Percentiles rank a stretch among this genome's conserved stretches.
phyloP scores from a whole-genome alignment of 768 basidiomycete species.

The Tricholoma sp. region DNA sequence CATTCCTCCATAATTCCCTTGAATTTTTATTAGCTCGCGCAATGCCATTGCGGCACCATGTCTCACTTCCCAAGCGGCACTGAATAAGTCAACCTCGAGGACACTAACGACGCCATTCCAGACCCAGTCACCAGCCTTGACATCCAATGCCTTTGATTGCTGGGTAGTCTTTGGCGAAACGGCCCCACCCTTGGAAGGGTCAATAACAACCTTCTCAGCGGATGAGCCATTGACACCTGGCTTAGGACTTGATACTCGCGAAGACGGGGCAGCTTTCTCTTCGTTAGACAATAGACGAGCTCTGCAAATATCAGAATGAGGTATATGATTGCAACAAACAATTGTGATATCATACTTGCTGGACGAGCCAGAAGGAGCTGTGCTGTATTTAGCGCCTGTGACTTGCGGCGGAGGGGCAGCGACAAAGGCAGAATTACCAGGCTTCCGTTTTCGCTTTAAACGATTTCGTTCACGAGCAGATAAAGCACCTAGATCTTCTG shows the following conservation, averaged over 20 bases:
- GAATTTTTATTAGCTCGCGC: constrained; percentile 79
- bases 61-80: constrained; percentile 86
- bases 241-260: constrained; percentile 56
- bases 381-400: constrained; percentile 55
- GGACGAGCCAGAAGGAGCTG: constrained; percentile 51
- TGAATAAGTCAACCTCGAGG: constrained; percentile 79
- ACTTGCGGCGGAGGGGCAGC: constrained; percentile 62
- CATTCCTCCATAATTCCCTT: constrained; percentile 82
- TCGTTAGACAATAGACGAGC: constrained; percentile 71
- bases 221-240: constrained; percentile 34
- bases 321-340: neutral
- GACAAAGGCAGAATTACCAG: constrained; percentile 79
- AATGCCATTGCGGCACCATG: constrained; percentile 93
- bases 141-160: constrained; percentile 73
- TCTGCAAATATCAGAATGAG: constrained; percentile 30
- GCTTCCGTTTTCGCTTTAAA: constrained; percentile 91
- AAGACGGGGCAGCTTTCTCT: constrained; percentile 41
- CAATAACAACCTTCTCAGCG: constrained; percentile 66
- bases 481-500: constrained; percentile 52
- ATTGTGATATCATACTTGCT: constrained; percentile 46
- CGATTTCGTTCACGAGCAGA: constrained; percentile 93
- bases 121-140: constrained; percentile 71
- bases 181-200: constrained; percentile 82
- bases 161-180: constrained; percentile 75
- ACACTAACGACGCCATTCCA: constrained; percentile 83